Base-by-base conservation (phyloP, 495 filamentous ascomycete genomes). In the Trichocladium uniseriatum region DNA sequence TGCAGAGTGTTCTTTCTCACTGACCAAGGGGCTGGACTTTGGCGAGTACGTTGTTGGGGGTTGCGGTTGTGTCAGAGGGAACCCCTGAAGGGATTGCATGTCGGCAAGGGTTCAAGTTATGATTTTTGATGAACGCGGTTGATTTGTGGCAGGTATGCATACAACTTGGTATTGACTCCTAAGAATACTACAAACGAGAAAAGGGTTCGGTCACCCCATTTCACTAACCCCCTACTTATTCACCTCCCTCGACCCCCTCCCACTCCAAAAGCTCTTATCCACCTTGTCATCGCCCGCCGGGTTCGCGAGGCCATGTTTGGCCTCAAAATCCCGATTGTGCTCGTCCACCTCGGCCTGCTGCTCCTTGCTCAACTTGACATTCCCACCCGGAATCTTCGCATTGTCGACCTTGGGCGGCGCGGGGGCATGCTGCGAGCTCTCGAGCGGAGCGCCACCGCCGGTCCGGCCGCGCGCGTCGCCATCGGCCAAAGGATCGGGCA, bases 271-370 rank as follows among this genome's bases (percentile, higher is more conserved):
- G 16, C 63, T 67, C 54, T 69, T 68, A 47, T 74, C 57, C 6
- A 77, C 75, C 65, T 73, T 72, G 43, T 77, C 74, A 5, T 66
- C 56, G 8, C 48, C 47, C 0, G 69, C 70, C 15, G 46, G 15
- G 6, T 61, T 39, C 14, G 68, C 73, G 44, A 52, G 58, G 38
- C 69, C 74, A 38, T 75, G 68, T 39, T 72, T 69, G 38, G 64
- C 49, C 52, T 76, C 73, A 62, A 76, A 78, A 13, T 75, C 72
- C 22, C 36, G 34, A 45, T 78, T 78, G 61, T 77, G 73, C 59
- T 60, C 51, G 49, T 75, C 69, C 44, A 76, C 73, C 58, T 78
- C 73, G 46, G 58, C 61, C 57, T 74, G 58, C 60, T 76, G 68
- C 49, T 69, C 72, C 31, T 69, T 47, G 36, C 57, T 69, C 55